phyloP scores from a whole-genome alignment of 768 basidiomycete species.

The Leccinum sublutescens region DNA sequence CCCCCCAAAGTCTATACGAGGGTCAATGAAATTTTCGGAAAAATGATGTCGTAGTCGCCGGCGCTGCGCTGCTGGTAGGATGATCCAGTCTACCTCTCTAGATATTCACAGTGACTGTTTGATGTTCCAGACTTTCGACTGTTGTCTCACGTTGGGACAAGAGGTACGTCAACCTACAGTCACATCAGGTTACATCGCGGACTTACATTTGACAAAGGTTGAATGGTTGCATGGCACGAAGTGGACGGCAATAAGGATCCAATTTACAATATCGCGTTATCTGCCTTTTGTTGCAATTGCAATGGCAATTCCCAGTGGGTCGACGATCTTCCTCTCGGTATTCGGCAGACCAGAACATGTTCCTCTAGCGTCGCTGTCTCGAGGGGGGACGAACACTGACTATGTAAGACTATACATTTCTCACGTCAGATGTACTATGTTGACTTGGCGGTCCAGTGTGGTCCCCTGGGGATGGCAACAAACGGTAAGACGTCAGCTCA shows the following conservation, averaged over 20 bases:
- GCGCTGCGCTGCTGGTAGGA: constrained; percentile 14
- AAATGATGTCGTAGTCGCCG: constrained; percentile 7
- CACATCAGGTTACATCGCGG: neutral
- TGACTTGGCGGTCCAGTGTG: constrained; percentile 11
- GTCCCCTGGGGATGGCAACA: constrained; percentile 9
- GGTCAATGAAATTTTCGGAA: neutral
- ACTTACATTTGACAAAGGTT: constrained; percentile 9
- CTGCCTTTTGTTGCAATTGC: constrained; percentile 18
- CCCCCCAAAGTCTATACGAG: neutral
- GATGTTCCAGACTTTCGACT: constrained; percentile 15
- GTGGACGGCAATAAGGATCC: constrained; percentile 19
- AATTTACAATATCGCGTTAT: constrained; percentile 22
- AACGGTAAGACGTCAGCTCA: neutral
- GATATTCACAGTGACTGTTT: neutral
- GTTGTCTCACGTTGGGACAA: constrained; percentile 13
- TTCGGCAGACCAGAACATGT: neutral
- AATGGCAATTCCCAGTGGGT: constrained; percentile 15
- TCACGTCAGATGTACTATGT: neutral
- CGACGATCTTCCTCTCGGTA: neutral
- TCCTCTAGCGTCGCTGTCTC: constrained; percentile 7
- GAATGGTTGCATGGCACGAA: constrained; percentile 16
- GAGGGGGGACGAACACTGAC: neutral
- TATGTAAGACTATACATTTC: constrained; percentile 4
- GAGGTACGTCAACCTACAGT: constrained; percentile 6
- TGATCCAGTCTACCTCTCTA: neutral